These are phyloP conservation scores for Casaregolazyma lundiana DNA, from an alignment of 1,139 yeast species.

Conservation along the genomic window DNA sequence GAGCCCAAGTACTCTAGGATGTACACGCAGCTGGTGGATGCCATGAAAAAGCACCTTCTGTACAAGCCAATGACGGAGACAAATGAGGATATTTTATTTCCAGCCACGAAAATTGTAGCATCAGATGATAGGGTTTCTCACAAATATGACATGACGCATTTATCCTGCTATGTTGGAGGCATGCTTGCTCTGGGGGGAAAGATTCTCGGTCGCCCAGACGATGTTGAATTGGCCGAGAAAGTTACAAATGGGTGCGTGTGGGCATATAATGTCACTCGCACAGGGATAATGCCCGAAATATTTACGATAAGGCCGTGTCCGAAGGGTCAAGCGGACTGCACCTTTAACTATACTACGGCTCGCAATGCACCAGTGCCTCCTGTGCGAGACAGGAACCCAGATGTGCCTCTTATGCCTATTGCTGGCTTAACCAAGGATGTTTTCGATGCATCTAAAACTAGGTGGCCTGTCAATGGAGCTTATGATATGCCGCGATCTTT, in stretches of 20 bases:
- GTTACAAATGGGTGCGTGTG: slow-evolving; percentile 66
- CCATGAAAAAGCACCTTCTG: slow-evolving; percentile 40
- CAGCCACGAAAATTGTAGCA: slow-evolving; percentile 44
- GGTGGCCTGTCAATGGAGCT: slow-evolving; percentile 30
- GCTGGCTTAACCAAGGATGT: not conserved
- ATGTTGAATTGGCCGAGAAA: slow-evolving; percentile 54
- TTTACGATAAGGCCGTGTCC: slow-evolving; percentile 38
- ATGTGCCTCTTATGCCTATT: slow-evolving; percentile 8
- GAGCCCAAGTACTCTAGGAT: slow-evolving; percentile 31
- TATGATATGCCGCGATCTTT: slow-evolving; percentile 36
- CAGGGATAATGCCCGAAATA: slow-evolving; percentile 44
- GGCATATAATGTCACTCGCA: slow-evolving; percentile 47
- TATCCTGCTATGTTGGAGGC: slow-evolving; percentile 72
- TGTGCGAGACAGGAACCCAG: not conserved
- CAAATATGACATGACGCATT: slow-evolving; percentile 43
- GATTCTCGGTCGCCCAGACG: slow-evolving; percentile 46
- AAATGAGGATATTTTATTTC: slow-evolving; percentile 43
- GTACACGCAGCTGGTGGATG: slow-evolving; percentile 37
- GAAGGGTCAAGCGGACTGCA: slow-evolving; percentile 25
- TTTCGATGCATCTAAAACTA: slow-evolving; percentile 42
- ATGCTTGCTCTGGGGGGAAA: slow-evolving; percentile 66
- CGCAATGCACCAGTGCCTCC: slow-evolving; percentile 6
- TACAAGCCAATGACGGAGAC: slow-evolving; percentile 41
- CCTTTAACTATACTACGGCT: slow-evolving; percentile 21
- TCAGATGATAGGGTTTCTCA: slow-evolving; percentile 24